Base-by-base conservation (phyloP, 306 rosid genomes). In the Vigna reflexopilosa region DNA sequence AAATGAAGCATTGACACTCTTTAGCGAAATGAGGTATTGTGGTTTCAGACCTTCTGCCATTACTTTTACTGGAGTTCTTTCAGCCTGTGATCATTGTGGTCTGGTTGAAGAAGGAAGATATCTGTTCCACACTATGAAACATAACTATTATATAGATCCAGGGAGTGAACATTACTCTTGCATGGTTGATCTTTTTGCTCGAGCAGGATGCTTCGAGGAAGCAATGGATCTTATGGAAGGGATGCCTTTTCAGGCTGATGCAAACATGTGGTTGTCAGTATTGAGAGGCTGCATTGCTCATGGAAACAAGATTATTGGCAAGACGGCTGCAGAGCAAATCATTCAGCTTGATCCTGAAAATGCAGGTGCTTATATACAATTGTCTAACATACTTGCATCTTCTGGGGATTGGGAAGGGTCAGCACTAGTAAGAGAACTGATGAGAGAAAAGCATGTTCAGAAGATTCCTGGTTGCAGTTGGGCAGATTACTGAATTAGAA, bases 31-130 rank as follows among this genome's bases (percentile, higher is more conserved):
- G 93, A 76, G 58, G 79, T 82, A 71, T 73, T 75, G 88, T 74
- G 85, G 85, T 40, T 86, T 88, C 61, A 77, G 57, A 73, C 93
- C 90, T 28, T 87, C 90, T 80, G 85, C 64, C 49, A 71, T 93
- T 77, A 87, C 97, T 73, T 93, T 93, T 64, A 90, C 84, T 6
- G 92, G 76, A 14, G 85, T 87, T 77, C 90, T 90, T 71, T 89
- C 94, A 38, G 96, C 98, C 36, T 93, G 94, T 71, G 81, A 86
- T 83, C 96, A 93, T 76, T 74, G 91, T 82, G 96, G 96, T 65
- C 63, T 93, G 68, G 83, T 90, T 40, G 86, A 89, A 79, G 94
- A 88, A 62, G 96, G 96, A 90, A 83, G 88, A 57, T 86, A 80
- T 36, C 78, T 85, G 87, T 89, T 93, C 80, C 59, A 42, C 48